Evolutionary conservation across 2,329 filamentous ascomycete genomes (phyloP).

Genomic region (Alternaria consortialis): DNA sequence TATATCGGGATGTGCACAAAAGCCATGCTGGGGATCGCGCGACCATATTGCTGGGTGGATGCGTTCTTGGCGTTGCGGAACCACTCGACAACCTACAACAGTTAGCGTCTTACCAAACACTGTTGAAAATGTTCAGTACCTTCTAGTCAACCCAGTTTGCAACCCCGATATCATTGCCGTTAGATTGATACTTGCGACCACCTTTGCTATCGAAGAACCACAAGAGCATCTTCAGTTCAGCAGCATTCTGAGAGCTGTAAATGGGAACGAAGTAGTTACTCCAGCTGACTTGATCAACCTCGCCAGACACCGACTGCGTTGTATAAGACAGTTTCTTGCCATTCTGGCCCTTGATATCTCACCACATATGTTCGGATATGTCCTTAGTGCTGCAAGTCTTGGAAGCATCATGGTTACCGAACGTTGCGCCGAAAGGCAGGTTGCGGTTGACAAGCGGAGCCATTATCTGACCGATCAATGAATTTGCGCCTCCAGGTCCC

Average conservation of each 20-base stretch:
- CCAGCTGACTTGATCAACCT: conserved; percentile 45
- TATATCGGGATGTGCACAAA: conserved; percentile 64
- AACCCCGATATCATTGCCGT: conserved; percentile 22
- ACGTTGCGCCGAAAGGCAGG: conserved; percentile 71
- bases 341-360: conserved; percentile 58
- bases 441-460: conserved; percentile 62
- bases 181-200: conserved; percentile 32
- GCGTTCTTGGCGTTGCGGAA: conserved; percentile 30
- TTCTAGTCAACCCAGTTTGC: conserved; percentile 33
- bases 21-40: conserved; percentile 59
- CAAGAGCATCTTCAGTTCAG: conserved; percentile 60
- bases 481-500: conserved; percentile 24
- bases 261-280: conserved; percentile 66
- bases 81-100: conserved; percentile 38
- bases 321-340: conserved; percentile 57
- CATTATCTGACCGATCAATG: conserved; percentile 36
- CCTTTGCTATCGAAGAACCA: conserved; percentile 73
- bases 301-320: conserved; percentile 52
- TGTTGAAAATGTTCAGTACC: conserved; percentile 14
- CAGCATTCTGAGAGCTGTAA: conserved; percentile 52
- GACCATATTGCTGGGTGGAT: conserved; percentile 39
- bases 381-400: conserved; percentile 34
- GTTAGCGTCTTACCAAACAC: conserved; percentile 6
- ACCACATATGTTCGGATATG: conserved; percentile 39
- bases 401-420: conserved; percentile 72